A percentile compares a stretch with the other conserved stretches of the same genome.
These are phyloP conservation scores for Nicotiana undulata DNA, from an alignment of 257 asterid genomes.

Conservation along the genomic window DNA sequence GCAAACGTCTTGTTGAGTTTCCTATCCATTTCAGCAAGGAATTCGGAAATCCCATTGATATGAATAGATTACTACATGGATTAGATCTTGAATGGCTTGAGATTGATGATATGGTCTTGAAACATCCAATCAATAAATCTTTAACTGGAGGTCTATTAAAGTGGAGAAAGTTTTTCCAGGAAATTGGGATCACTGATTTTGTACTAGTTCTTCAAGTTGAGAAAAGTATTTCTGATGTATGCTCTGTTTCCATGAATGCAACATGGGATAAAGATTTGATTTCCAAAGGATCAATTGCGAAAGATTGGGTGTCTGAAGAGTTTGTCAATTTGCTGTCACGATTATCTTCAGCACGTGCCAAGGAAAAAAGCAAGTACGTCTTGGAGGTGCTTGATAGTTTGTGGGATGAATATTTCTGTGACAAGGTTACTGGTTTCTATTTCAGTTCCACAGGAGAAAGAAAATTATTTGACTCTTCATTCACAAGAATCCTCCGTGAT, in stretches of 20 bases:
- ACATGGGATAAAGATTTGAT: conserved; percentile 23
- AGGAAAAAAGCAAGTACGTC: conserved; percentile 53
- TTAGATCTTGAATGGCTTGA: conserved; percentile 68
- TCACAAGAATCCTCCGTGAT: conserved; percentile 46
- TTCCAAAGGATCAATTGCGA: conserved; percentile 29
- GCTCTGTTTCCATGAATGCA: conserved; percentile 27
- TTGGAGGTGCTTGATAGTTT: conserved; percentile 78
- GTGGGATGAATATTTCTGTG: conserved; percentile 74
- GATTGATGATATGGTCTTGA: conserved; percentile 47
- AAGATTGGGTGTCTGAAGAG: conserved; percentile 82
- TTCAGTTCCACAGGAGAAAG: conserved; percentile 39
- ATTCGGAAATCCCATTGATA: conserved; percentile 56
- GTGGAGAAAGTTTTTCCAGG: conserved; percentile 82
- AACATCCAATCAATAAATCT: conserved; percentile 63
- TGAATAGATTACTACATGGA: conserved; percentile 46
- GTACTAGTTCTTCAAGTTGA: conserved; percentile 59
- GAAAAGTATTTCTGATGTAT: conserved; percentile 39
- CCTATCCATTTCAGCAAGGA: conserved; percentile 72
- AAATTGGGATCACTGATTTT: conserved; percentile 78
- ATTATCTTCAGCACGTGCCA: conserved; percentile 40
- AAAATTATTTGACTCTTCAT: conserved; percentile 48
- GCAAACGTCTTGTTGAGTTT: conserved; percentile 46
- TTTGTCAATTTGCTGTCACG: conserved; percentile 44
- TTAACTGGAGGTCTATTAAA: conserved; percentile 52
- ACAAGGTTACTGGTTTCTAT: conserved; percentile 46